A percentile compares a stretch with the other conserved stretches of the same genome.
Conservation (phyloP, 768 basidiomycete species). For the Boletus edulis region DNA sequence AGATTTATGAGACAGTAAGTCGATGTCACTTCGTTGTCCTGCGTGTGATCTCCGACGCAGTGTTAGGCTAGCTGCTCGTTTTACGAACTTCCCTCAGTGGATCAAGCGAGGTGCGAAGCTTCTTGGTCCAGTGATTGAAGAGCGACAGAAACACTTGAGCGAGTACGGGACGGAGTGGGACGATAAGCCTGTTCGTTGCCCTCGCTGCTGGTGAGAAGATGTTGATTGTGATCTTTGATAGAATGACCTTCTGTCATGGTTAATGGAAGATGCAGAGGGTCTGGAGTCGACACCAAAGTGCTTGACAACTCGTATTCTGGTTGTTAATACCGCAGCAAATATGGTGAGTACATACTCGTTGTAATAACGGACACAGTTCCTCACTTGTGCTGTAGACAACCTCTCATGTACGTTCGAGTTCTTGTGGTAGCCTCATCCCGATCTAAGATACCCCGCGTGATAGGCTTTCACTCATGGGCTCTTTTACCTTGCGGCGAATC, state of each 20-base stretch:
- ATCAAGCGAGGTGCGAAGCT: slow-evolving; percentile 1
- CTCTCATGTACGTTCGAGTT: neutral
- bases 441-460: neutral
- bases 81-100: slow-evolving; percentile 4
- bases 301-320: slow-evolving; percentile 2
- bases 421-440: neutral
- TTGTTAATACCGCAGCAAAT: slow-evolving; percentile 18
- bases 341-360: slow-evolving; percentile 12
- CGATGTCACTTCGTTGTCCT: fast-evolving
- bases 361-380: neutral
- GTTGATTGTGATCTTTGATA: neutral
- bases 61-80: slow-evolving; percentile 14
- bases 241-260: slow-evolving; percentile 36
- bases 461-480: slow-evolving; percentile 1
- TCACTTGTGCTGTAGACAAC: neutral
- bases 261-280: slow-evolving; percentile 19
- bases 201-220: neutral
- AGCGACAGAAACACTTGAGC: neutral
- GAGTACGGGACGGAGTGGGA: neutral
- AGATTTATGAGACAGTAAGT: slow-evolving; percentile 31
- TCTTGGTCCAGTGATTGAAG: slow-evolving; percentile 5
- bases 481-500: neutral
- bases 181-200: slow-evolving; percentile 2
- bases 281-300: neutral
- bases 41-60: neutral